phyloP scores from a whole-genome alignment of 2,329 filamentous ascomycete genomes.

The Daldinia eschscholtzii region DNA sequence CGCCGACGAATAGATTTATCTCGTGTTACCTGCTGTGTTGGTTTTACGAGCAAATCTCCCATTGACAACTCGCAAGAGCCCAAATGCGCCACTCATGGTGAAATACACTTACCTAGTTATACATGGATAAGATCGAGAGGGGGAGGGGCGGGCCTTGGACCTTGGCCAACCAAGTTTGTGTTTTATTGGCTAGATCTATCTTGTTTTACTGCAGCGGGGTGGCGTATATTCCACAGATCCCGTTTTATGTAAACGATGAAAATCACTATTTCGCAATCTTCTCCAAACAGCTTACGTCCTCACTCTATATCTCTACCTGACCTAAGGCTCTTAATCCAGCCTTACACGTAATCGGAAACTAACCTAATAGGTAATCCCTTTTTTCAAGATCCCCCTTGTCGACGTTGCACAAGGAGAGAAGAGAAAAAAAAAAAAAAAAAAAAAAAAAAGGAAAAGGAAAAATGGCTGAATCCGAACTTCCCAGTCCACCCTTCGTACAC shows the following conservation, averaged over 20 bases:
- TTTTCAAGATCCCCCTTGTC: constrained; percentile 10
- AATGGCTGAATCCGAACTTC: constrained; percentile 33
- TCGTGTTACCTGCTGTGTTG: constrained; percentile 11
- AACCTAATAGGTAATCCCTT: neutral
- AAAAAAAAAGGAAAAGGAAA: neutral
- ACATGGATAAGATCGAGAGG: constrained; percentile 1
- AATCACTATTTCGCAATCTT: constrained; percentile 13
- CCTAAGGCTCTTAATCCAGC: constrained; percentile 11
- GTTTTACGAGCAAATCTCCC: constrained; percentile 6
- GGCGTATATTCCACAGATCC: constrained; percentile 10
- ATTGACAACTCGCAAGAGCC: constrained; percentile 31
- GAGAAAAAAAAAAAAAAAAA: constrained; percentile 2
- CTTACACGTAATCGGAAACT: constrained; percentile 3
- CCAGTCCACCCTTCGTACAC: constrained; percentile 61
- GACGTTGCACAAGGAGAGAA: constrained; percentile 9
- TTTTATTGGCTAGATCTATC: constrained; percentile 15
- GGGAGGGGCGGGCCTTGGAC: neutral
- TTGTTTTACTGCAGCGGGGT: too few relatives aligned
- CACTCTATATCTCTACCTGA: constrained; percentile 25
- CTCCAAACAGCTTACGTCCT: constrained; percentile 25
- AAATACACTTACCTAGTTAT: constrained; percentile 1
- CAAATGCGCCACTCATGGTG: constrained; percentile 25
- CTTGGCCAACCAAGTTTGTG: constrained; percentile 2
- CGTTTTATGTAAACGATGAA: constrained; percentile 3
- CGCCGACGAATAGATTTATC: constrained; percentile 3